Conservation (phyloP, 2,329 filamentous ascomycete species). For the Conoideocrella luteorostrata region DNA sequence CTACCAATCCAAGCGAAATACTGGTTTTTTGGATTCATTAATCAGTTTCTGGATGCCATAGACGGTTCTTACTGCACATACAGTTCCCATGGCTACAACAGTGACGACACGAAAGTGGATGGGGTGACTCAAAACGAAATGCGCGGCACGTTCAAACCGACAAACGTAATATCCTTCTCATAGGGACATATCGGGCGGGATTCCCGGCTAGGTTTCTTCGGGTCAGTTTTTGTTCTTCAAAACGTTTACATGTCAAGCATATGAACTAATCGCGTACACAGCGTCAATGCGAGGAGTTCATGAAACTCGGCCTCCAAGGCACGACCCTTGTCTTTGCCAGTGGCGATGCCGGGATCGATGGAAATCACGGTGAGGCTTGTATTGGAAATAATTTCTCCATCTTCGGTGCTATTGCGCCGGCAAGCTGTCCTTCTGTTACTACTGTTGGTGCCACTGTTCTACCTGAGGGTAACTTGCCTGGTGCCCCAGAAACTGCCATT, state of each 20-base stretch:
- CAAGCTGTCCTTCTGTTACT: not conserved
- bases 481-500: not conserved
- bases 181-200: constrained; percentile 48
- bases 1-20: constrained; percentile 36
- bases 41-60: constrained; percentile 37
- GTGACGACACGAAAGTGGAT: constrained; percentile 31
- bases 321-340: constrained; percentile 40
- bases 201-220: constrained; percentile 39
- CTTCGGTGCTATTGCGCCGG: not conserved
- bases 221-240: not conserved
- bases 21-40: constrained; percentile 30
- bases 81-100: constrained; percentile 25
- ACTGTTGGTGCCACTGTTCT: not conserved
- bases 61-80: constrained; percentile 37
- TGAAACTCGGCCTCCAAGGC: constrained; percentile 50
- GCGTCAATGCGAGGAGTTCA: constrained; percentile 49
- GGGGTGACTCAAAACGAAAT: constrained; percentile 34
- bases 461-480: not conserved
- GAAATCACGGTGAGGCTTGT: not conserved
- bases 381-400: not conserved
- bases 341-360: not conserved
- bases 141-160: constrained; percentile 37
- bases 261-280: constrained; percentile 8
- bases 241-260: not conserved
- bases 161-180: constrained; percentile 49